Evolutionary conservation across 495 filamentous ascomycete genomes (phyloP), one percentile per base, ranked within the genome.

Genomic region (Zalerion maritima): DNA sequence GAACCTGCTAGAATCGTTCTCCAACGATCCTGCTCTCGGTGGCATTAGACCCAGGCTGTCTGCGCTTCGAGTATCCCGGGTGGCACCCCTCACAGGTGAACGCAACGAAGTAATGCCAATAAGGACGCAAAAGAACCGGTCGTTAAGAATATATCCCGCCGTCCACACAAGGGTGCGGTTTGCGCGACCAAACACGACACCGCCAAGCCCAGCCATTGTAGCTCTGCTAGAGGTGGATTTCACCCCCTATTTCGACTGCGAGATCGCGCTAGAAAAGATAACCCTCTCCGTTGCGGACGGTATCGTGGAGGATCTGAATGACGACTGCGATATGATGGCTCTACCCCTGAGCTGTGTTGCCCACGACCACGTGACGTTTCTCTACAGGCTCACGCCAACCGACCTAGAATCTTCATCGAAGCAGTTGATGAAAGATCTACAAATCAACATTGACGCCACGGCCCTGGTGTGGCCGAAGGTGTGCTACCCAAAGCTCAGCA

Each of bases 161-260:
- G 72, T 86, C n/a, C 82, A 83, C 49, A 78, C 81, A 14, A 71
- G 82, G 16, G 73, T 94, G 27, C 66, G 82, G 18, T 92, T 91
- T 47, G 74, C 82, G 5, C 69, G 75, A 33, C 59, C 78, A 15
- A 79, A 74, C 35, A 67, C 70, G 5, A 65, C 66, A 5, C 65
- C 73, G 13, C 61, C 68, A 9, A 72, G 67, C 34, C 62, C 73
- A n/a, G 64, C 71, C 14, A 64, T 87, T 0, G 67, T 91, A 25
- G 85, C 86, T 13, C 78, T 79, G 28, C 62, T 94, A 11, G 85
- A 93, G 49, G 59, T 93, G 28, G 86, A 94, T 50, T 76, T 91
- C 31, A 87, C 82, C 0, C 75, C 83, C 13, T 85, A 82, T 37
- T 69, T 82, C 27, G 70, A 72, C 21, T 81, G 72, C 40, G 72